A percentile compares a stretch with the other conserved stretches of the same genome.
Conservation (phyloP, 1,284 basidiomycete genomes). For the Ceratobasidium sp. region DNA sequence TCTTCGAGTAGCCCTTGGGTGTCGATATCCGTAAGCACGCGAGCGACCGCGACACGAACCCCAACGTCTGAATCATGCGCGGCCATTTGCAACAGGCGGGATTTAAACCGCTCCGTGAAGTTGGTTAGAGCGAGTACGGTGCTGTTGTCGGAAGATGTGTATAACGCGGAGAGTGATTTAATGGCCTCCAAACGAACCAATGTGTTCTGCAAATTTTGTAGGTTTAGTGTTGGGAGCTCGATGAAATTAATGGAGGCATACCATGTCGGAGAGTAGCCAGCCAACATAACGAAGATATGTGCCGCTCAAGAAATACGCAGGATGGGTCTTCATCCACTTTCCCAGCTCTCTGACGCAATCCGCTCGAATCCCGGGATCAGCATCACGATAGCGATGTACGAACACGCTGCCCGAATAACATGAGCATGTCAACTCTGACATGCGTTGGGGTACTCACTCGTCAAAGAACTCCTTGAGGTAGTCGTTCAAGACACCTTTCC, state of each 20-base stretch:
- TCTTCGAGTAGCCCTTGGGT: constrained; percentile 88
- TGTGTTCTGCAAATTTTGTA: constrained; percentile 63
- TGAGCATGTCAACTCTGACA: neutral
- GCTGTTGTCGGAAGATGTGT: constrained; percentile 77
- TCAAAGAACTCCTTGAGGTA: constrained; percentile 92
- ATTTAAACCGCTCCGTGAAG: constrained; percentile 94
- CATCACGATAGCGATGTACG: constrained; percentile 95
- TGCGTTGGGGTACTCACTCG: constrained; percentile 68
- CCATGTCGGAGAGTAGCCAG: constrained; percentile 92
- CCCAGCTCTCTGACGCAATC: constrained; percentile 96
- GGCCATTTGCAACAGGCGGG: constrained; percentile 93
- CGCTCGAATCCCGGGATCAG: constrained; percentile 90
- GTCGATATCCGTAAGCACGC: constrained; percentile 87
- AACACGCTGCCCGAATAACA: constrained; percentile 76
- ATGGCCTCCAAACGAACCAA: constrained; percentile 91
- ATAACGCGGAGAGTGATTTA: constrained; percentile 83
- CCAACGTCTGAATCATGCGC: constrained; percentile 85
- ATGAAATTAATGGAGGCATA: constrained; percentile 50
- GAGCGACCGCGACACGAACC: constrained; percentile 89
- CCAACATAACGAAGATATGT: constrained; percentile 93
- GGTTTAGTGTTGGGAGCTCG: neutral
- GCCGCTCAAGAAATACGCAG: constrained; percentile 87
- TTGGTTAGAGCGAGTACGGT: constrained; percentile 78
- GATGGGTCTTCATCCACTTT: constrained; percentile 89
- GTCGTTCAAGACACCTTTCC: constrained; percentile 80